These are phyloP conservation scores for Angophora floribunda DNA, from an alignment of 345 rosid species.

Conservation along the genomic window DNA sequence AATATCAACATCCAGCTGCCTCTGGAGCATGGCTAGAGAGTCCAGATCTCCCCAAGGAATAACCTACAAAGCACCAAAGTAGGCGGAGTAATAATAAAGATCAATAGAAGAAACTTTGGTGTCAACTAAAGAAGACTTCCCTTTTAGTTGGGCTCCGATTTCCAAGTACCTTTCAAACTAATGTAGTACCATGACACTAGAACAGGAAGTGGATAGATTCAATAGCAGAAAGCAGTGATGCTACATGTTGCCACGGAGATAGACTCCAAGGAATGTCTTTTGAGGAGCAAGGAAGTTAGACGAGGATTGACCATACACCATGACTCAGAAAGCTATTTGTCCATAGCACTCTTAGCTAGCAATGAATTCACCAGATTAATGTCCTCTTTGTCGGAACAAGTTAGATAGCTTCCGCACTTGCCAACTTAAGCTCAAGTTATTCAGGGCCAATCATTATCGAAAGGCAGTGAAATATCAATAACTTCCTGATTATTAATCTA, in stretches of 20 bases:
- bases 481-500: background rate
- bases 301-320: background rate
- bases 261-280: background rate
- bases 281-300: background rate
- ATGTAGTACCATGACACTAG: background rate
- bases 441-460: background rate
- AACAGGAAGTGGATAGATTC: background rate
- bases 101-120: background rate
- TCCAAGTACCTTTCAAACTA: background rate
- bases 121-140: background rate
- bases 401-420: background rate
- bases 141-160: background rate
- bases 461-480: background rate
- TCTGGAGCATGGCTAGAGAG: slow-evolving; percentile 89
- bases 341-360: background rate
- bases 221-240: background rate
- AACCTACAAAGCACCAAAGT: slow-evolving; percentile 32
- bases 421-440: background rate
- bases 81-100: background rate
- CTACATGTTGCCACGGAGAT: background rate
- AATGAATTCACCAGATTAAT: background rate
- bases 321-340: background rate
- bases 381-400: background rate
- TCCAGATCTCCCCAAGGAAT: slow-evolving; percentile 98
- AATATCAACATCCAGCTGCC: slow-evolving; percentile 92